Evolutionary conservation across 192 early-diverging fungal genomes (phyloP).

Genomic region (Coemansia sp.): DNA sequence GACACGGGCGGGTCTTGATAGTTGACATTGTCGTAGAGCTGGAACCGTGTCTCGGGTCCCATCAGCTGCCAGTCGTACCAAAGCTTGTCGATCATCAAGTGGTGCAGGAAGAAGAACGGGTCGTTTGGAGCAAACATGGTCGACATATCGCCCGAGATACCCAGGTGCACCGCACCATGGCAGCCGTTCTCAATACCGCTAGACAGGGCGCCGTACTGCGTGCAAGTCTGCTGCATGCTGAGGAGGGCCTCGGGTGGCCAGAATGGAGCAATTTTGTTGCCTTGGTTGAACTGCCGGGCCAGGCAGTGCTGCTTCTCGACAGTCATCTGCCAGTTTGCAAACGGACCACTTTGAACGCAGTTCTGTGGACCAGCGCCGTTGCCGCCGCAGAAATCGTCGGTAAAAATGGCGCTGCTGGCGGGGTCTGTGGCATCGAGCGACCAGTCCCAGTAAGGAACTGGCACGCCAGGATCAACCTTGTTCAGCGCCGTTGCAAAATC

Average conservation of each 20-base stretch:
- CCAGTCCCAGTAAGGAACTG: slow-evolving; percentile 58
- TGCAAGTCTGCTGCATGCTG: slow-evolving; percentile 46
- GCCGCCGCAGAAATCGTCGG: slow-evolving; percentile 54
- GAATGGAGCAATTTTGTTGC: slow-evolving; percentile 46
- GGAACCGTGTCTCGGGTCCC: slow-evolving; percentile 41
- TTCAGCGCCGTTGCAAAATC: slow-evolving; percentile 56
- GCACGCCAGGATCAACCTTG: slow-evolving; percentile 48
- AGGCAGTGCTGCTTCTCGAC: slow-evolving; percentile 45
- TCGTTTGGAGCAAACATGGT: slow-evolving; percentile 61
- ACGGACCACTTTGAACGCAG: slow-evolving; percentile 46
- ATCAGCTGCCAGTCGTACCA: slow-evolving; percentile 61
- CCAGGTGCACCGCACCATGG: slow-evolving; percentile 55
- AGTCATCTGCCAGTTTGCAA: slow-evolving; percentile 47
- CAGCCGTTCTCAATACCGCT: slow-evolving; percentile 54
- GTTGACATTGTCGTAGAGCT: slow-evolving; percentile 50
- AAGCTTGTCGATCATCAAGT: slow-evolving; percentile 63
- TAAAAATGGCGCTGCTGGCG: slow-evolving; percentile 28
- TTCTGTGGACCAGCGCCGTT: slow-evolving; percentile 35
- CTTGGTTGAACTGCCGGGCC: slow-evolving; percentile 52
- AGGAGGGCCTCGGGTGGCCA: slow-evolving; percentile 54
- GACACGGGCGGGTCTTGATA: slow-evolving; percentile 29
- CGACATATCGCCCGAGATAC: slow-evolving; percentile 56
- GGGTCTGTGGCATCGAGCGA: slow-evolving; percentile 52
- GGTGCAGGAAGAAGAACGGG: slow-evolving; percentile 66
- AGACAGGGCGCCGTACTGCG: slow-evolving; percentile 47